A percentile compares a stretch with the other conserved stretches of the same genome.
phyloP scores from a whole-genome alignment of 169 alveolate species.

The Plasmodium vinckei region DNA sequence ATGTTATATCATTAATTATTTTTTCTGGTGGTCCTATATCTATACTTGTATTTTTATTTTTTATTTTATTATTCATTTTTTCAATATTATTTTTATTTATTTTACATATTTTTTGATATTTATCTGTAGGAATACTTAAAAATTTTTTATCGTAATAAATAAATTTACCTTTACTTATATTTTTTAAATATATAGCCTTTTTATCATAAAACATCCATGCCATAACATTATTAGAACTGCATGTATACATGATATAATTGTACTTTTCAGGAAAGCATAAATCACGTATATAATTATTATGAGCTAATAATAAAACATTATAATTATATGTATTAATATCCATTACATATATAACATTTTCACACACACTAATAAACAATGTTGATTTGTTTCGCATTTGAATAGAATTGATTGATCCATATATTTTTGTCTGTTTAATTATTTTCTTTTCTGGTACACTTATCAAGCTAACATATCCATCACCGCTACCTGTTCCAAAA shows the following conservation, averaged over 20 bases:
- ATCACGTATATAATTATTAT: conserved; percentile 49
- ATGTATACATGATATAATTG: conserved; percentile 64
- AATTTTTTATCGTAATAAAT: conserved; percentile 48
- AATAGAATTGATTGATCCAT: conserved; percentile 64
- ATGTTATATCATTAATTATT: conserved; percentile 50
- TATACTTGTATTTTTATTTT: conserved; percentile 13
- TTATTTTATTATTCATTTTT: conserved; percentile 10
- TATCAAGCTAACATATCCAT: conserved; percentile 59
- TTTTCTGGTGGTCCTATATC: conserved; percentile 12
- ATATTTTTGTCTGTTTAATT: conserved; percentile 47
- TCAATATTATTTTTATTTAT: not conserved
- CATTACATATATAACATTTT: conserved; percentile 70
- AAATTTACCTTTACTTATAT: conserved; percentile 59
- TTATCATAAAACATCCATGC: conserved; percentile 75
- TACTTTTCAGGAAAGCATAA: conserved; percentile 55
- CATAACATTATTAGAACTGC: conserved; percentile 61
- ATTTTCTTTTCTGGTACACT: conserved; percentile 48
- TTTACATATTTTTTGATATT: conserved; percentile 49
- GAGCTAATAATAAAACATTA: conserved; percentile 33
- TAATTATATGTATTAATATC: conserved; percentile 22
- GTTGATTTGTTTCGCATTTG: conserved; percentile 65
- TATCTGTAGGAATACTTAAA: conserved; percentile 51
- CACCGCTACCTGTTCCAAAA: conserved; percentile 64
- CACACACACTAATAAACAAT: conserved; percentile 42
- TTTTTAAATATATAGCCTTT: conserved; percentile 47